A percentile compares a stretch with the other conserved stretches of the same genome.
Conservation (phyloP, 2,329 filamentous ascomycete species). For the Pseudocercospora vitis region DNA sequence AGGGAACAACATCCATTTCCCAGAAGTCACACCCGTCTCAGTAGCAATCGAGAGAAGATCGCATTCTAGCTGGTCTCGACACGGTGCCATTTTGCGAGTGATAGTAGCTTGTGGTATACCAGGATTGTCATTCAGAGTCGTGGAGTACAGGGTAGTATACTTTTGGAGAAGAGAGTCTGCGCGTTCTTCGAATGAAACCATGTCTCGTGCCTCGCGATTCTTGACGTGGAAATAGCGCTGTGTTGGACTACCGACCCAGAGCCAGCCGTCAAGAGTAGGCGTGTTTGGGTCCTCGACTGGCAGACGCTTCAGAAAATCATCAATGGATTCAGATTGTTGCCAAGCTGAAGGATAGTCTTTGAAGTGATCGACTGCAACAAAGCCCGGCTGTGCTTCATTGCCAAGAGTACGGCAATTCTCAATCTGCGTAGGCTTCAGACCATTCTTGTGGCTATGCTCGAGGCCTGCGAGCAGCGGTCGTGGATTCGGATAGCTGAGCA, state of each 20-base stretch:
- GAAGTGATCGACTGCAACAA: constrained; percentile 58
- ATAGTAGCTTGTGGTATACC: constrained; percentile 46
- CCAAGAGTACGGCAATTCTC: constrained; percentile 2
- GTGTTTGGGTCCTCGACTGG: constrained; percentile 63
- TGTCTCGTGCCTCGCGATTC: constrained; percentile 46
- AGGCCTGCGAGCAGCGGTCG: constrained; percentile 24
- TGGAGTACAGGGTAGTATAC: constrained; percentile 48
- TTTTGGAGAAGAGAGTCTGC: constrained; percentile 55
- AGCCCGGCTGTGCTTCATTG: constrained; percentile 14
- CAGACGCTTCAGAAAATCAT: constrained; percentile 66
- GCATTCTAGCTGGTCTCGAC: constrained; percentile 47
- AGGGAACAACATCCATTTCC: constrained; percentile 81
- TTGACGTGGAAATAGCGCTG: constrained; percentile 33
- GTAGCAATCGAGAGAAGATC: constrained; percentile 64
- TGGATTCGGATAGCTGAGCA: constrained; percentile 25
- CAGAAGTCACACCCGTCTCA: constrained; percentile 58
- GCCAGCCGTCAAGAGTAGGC: constrained; percentile 59
- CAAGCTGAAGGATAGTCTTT: constrained; percentile 56
- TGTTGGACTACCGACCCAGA: constrained; percentile 64
- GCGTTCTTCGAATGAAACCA: constrained; percentile 53
- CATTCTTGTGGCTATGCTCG: constrained; percentile 5
- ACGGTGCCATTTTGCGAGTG: constrained; percentile 43
- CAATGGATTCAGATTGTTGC: constrained; percentile 63
- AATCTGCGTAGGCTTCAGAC: background rate
- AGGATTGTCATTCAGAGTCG: constrained; percentile 54